phyloP scores from a whole-genome alignment of 495 filamentous ascomycete species.

The Daldinia concentrica region DNA sequence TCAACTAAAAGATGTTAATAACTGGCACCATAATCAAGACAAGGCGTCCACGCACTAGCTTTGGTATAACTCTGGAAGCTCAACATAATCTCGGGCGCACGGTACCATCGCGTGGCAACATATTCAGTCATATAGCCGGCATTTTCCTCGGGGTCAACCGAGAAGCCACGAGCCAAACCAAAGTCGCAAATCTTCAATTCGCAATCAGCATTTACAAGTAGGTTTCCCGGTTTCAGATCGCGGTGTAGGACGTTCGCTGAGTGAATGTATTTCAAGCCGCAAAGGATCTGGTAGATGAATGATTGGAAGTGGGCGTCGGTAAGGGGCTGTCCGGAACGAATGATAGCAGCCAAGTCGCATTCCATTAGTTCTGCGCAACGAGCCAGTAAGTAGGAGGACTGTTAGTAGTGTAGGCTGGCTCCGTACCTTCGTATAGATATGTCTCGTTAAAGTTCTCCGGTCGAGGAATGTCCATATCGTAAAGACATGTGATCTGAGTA shows the following conservation, averaged over 20 bases:
- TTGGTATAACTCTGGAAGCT: slow-evolving; percentile 99
- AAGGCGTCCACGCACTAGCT: slow-evolving; percentile 76
- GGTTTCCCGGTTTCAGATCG: slow-evolving; percentile 95
- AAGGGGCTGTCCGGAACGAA: slow-evolving; percentile 92
- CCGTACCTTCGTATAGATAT: slow-evolving; percentile 94
- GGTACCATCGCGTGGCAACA: slow-evolving; percentile 97
- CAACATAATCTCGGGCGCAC: slow-evolving; percentile 98
- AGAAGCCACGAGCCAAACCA: slow-evolving; percentile 93
- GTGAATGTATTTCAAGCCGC: slow-evolving; percentile 98
- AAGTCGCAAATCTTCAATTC: slow-evolving; percentile 99
- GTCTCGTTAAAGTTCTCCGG: slow-evolving; percentile 99
- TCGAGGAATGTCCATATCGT: slow-evolving; percentile 98
- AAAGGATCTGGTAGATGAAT: slow-evolving; percentile 94
- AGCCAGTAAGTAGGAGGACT: slow-evolving; percentile 8
- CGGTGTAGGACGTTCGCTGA: slow-evolving; percentile 97
- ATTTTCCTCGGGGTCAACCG: slow-evolving; percentile 96
- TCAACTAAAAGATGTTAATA: slow-evolving; percentile 70
- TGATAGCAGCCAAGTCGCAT: slow-evolving; percentile 97
- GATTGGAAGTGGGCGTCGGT: slow-evolving; percentile 97
- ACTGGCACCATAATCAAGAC: neutral
- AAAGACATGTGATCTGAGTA: slow-evolving; percentile 92
- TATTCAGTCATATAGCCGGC: slow-evolving; percentile 99
- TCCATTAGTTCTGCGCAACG: slow-evolving; percentile 88
- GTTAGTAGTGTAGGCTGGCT: neutral
- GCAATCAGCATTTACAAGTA: slow-evolving; percentile 98